A percentile compares a stretch with the other conserved stretches of the same genome.
phyloP scores from a whole-genome alignment of 2,329 filamentous ascomycete genomes.

The Geoglossum cookeanum region DNA sequence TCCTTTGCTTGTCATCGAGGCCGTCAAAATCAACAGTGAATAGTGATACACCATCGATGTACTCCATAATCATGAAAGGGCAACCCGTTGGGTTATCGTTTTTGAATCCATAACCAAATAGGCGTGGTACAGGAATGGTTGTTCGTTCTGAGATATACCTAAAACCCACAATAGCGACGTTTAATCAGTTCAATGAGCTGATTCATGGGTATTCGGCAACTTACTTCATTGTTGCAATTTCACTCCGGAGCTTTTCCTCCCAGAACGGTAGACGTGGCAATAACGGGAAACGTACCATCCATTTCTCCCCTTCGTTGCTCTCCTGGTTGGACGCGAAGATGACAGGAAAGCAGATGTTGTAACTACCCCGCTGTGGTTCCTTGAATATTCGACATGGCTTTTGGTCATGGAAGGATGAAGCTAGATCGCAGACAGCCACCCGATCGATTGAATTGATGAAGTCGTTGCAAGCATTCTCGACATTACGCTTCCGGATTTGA shows the following conservation, averaged over 20 bases:
- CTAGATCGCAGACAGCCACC: not conserved
- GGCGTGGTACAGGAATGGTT: not conserved
- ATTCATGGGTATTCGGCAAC: not conserved
- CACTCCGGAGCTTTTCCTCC: not conserved
- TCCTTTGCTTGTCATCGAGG: not conserved
- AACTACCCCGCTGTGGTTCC: not conserved
- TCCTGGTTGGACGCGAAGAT: not conserved
- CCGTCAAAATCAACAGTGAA: not conserved
- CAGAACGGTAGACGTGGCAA: not conserved
- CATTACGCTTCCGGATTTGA: not conserved
- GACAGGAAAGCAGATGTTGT: not conserved
- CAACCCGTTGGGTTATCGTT: not conserved
- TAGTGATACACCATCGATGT: not conserved
- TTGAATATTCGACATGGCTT: not conserved
- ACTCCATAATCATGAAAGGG: not conserved
- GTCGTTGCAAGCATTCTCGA: not conserved
- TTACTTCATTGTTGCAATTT: not conserved
- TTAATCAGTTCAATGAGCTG: not conserved
- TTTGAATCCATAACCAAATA: not conserved
- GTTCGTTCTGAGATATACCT: not conserved
- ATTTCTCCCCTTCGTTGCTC: not conserved
- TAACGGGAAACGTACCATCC: not conserved
- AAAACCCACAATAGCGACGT: not conserved
- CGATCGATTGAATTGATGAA: not conserved
- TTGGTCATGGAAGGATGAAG: not conserved